phyloP scores from a whole-genome alignment of 129 eudicot species.

The Mikania micrantha region DNA sequence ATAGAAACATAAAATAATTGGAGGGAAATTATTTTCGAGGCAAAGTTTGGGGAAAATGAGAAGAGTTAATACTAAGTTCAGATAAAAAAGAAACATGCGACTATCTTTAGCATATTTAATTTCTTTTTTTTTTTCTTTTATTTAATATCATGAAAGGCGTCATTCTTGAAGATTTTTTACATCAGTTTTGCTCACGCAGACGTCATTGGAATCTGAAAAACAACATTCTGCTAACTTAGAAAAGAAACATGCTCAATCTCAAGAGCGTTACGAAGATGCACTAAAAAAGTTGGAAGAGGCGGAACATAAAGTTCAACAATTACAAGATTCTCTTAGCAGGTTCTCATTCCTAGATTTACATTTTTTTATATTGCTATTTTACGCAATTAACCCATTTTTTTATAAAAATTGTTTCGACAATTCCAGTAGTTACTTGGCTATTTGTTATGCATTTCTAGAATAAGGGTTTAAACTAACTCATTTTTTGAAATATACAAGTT shows the following conservation, averaged over 20 bases:
- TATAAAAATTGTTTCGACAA: neutral
- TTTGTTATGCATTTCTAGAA: neutral
- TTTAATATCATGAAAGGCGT: neutral
- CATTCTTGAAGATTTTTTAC: neutral
- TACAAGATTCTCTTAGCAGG: slow-evolving; percentile 77
- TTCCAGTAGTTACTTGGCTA: neutral
- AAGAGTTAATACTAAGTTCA: too few relatives aligned
- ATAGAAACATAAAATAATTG: too few relatives aligned
- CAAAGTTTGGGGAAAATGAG: too few relatives aligned
- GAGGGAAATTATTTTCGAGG: too few relatives aligned
- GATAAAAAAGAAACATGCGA: neutral
- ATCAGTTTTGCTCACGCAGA: slow-evolving; percentile 31
- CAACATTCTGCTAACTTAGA: slow-evolving; percentile 43
- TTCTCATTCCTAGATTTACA: slow-evolving; percentile 28
- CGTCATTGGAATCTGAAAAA: slow-evolving; percentile 55
- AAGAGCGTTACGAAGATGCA: slow-evolving; percentile 57
- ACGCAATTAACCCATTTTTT: neutral
- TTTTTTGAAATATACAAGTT: neutral
- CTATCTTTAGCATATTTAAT: neutral
- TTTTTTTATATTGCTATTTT: neutral
- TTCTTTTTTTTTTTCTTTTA: neutral
- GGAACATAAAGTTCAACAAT: slow-evolving; percentile 53
- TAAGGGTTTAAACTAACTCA: neutral
- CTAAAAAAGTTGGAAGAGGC: slow-evolving; percentile 69
- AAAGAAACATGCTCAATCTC: slow-evolving; percentile 54